Evolutionary conservation across 208 protist species (phyloP).

Genomic region (Tetramitus jugosus): DNA sequence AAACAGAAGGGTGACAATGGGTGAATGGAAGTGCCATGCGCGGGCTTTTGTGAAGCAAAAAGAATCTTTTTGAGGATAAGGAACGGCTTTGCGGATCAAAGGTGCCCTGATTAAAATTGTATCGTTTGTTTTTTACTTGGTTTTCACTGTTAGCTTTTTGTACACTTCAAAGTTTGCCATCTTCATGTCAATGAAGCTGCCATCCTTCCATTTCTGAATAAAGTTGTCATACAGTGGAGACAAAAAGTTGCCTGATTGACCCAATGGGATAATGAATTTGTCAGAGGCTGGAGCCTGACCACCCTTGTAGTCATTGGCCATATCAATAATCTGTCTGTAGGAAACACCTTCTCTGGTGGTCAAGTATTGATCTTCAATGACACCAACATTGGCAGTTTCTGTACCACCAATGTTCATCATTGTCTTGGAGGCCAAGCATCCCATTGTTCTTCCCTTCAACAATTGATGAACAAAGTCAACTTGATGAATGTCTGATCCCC

Average conservation of each 20-base stretch:
- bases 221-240: not conserved
- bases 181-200: not conserved
- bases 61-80: too few relatives aligned
- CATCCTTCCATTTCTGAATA: not conserved
- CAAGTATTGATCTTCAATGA: not conserved
- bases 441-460: not conserved
- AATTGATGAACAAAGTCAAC: not conserved
- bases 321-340: conserved; percentile 23
- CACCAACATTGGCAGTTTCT: not conserved
- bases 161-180: too few relatives aligned
- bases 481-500: conserved; percentile 14
- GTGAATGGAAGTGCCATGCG: too few relatives aligned
- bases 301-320: not conserved
- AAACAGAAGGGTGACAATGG: too few relatives aligned
- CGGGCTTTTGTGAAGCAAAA: too few relatives aligned
- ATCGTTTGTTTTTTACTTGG: too few relatives aligned
- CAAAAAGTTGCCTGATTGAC: conserved; percentile 11
- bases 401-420: not conserved
- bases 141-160: too few relatives aligned
- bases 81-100: too few relatives aligned
- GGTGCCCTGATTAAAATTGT: too few relatives aligned
- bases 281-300: too few relatives aligned
- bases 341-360: not conserved
- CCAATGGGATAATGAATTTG: not conserved
- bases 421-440: not conserved